Evolutionary conservation across 2,329 filamentous ascomycete genomes (phyloP).

Genomic region (Aspergillus luchuensis): DNA sequence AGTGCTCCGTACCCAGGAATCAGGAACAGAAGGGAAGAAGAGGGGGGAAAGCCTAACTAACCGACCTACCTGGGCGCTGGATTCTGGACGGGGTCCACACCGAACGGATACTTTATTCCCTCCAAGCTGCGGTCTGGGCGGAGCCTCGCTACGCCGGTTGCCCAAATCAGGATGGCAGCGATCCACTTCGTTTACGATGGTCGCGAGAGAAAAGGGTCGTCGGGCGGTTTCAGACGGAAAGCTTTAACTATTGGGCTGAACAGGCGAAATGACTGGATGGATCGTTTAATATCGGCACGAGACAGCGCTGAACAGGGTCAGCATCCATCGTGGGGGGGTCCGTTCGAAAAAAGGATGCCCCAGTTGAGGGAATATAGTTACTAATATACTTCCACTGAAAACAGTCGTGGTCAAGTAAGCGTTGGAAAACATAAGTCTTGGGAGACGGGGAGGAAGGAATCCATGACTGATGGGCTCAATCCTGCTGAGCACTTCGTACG

Average conservation of each 20-base stretch:
- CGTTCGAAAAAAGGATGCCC: neutral
- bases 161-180: constrained; percentile 17
- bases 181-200: constrained; percentile 21
- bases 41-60: neutral
- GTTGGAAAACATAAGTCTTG: neutral
- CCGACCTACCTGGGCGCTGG: neutral
- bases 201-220: constrained; percentile 10
- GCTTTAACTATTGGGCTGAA: neutral
- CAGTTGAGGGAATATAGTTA: neutral
- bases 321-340: neutral
- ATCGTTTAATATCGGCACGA: neutral
- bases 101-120: constrained; percentile 24
- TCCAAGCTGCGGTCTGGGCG: constrained; percentile 27
- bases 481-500: neutral
- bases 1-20: constrained; percentile 1
- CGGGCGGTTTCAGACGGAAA: constrained; percentile 5
- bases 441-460: neutral
- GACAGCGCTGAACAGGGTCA: neutral
- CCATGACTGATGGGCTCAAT: neutral
- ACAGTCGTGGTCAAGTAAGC: neutral
- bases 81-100: constrained; percentile 8
- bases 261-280: too few species aligned
- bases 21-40: constrained; percentile 1
- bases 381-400: too few species aligned
- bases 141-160: constrained; percentile 21